These are phyloP conservation scores for Suillus tomentosus DNA, from an alignment of 768 basidiomycete species.

Conservation along the genomic window DNA sequence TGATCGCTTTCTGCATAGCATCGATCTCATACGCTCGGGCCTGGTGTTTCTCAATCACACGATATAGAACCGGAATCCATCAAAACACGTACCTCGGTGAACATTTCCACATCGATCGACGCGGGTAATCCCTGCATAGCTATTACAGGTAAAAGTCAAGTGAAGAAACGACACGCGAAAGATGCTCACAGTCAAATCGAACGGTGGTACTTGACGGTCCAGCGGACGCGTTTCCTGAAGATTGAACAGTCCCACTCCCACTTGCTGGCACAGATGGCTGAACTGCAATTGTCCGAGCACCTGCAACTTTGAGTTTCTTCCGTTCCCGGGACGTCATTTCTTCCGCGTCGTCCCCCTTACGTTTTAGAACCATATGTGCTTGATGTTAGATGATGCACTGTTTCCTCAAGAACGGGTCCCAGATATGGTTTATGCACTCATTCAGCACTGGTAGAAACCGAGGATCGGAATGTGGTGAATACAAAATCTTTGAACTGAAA, in stretches of 20 bases:
- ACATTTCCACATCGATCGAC: conserved; percentile 84
- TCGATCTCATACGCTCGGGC: conserved; percentile 86
- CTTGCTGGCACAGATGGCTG: conserved; percentile 38
- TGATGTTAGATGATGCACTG: conserved; percentile 31
- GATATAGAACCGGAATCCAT: background rate
- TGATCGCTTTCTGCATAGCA: conserved; percentile 88
- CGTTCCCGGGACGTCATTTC: conserved; percentile 48
- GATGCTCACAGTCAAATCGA: conserved; percentile 43
- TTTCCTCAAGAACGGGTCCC: conserved; percentile 22
- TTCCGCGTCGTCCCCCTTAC: conserved; percentile 34
- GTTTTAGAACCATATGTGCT: conserved; percentile 43
- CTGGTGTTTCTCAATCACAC: conserved; percentile 40
- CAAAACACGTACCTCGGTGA: conserved; percentile 64
- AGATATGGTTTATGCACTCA: conserved; percentile 16
- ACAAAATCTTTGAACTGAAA: background rate
- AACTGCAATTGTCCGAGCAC: conserved; percentile 68
- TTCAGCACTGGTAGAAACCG: conserved; percentile 19
- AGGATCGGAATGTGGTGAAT: conserved; percentile 16
- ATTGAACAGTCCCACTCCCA: conserved; percentile 13
- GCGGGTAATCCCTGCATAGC: conserved; percentile 65
- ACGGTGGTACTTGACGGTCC: conserved; percentile 43
- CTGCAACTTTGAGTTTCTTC: conserved; percentile 68
- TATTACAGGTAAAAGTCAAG: conserved; percentile 24
- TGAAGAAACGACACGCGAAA: background rate
- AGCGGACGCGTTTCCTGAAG: conserved; percentile 33